Base-by-base conservation (phyloP, 345 rosid species). In the Hibiscus syriacus region DNA sequence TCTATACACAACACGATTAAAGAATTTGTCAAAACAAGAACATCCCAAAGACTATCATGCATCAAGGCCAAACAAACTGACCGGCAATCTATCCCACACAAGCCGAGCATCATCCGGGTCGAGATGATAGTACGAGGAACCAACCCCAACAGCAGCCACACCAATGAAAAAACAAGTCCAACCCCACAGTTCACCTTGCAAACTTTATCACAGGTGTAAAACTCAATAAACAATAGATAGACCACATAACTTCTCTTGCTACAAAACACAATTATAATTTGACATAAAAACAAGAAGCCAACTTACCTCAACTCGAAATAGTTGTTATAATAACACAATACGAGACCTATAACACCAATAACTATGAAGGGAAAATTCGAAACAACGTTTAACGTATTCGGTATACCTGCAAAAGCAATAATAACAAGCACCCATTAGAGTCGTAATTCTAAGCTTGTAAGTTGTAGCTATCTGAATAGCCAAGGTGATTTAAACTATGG, bases 21-120 rank as follows among this genome's bases (percentile, higher is more conserved):
- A 36, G 64, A 41, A 57, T 4, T 48, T 66, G 29, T 61, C 27
- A 74, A 32, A 53, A 46, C 38, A 54, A 61, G 9, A 29, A 32
- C 5, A 63, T 2, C 54, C 12, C 9, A 5, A 70, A n/a, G 17
- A n/a, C 7, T 22, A 10, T 10, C 4, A 48, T 26, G n/a, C 14
- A 48, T 63, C 45, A 55, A 65, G n/a, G 30, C 20, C 13, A 65
- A 10, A n/a, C 16, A 70, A 66, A 77, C 84, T 72, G 72, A 93
- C 97, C 0, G 96, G 94, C 73, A 93, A 85, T 17, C 98, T 96
- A 81, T 93, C 98, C 96, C 97, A 93, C 49, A 90, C 92, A 67
- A 93, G 98, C 3, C 85, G 78, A 19, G 86, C 86, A 80, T 93
- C 97, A 67, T 93, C 61, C 7, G 98, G 98, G 60, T 83, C 74